phyloP scores from a whole-genome alignment of 164 flowering plant species.

The Aristolochia fimbriata region DNA sequence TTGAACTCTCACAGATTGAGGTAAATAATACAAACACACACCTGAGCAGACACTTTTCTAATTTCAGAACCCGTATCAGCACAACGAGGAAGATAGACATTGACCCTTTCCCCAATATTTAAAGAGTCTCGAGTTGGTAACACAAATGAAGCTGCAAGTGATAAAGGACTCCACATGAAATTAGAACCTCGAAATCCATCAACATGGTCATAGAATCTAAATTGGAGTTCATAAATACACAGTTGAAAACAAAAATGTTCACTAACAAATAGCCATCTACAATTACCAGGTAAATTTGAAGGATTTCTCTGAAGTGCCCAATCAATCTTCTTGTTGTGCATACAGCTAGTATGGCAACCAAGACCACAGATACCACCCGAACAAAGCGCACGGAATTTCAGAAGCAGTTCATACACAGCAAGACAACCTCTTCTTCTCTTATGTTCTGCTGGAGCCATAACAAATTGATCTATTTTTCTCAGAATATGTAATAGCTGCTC shows the following conservation, averaged over 20 bases:
- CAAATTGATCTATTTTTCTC: slow-evolving; percentile 80
- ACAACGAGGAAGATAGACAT: slow-evolving; percentile 91
- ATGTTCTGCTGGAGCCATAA: slow-evolving; percentile 71
- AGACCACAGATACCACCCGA: slow-evolving; percentile 66
- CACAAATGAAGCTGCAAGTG: slow-evolving; percentile 55
- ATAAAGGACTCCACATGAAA: slow-evolving; percentile 1
- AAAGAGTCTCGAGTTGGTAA: slow-evolving; percentile 88
- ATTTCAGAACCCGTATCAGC: slow-evolving; percentile 88
- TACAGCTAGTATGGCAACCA: slow-evolving; percentile 77
- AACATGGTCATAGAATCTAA: too few relatives aligned
- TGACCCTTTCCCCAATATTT: slow-evolving; percentile 76
- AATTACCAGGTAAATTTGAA: slow-evolving; percentile 63
- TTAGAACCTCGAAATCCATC: too few relatives aligned
- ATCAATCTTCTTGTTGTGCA: slow-evolving; percentile 51
- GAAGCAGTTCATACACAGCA: slow-evolving; percentile 78
- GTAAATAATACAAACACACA: slow-evolving; percentile 14
- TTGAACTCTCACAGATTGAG: neutral
- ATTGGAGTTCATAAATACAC: too few relatives aligned
- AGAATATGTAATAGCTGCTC: slow-evolving; percentile 80
- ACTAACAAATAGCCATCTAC: neutral
- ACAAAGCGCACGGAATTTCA: slow-evolving; percentile 73
- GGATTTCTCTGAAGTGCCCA: slow-evolving; percentile 41
- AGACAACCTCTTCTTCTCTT: slow-evolving; percentile 85
- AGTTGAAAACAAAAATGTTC: neutral
- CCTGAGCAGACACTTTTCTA: slow-evolving; percentile 84